Evolutionary conservation across 441 rosid genomes (phyloP).

Genomic region (Syzygium syzygioides): DNA sequence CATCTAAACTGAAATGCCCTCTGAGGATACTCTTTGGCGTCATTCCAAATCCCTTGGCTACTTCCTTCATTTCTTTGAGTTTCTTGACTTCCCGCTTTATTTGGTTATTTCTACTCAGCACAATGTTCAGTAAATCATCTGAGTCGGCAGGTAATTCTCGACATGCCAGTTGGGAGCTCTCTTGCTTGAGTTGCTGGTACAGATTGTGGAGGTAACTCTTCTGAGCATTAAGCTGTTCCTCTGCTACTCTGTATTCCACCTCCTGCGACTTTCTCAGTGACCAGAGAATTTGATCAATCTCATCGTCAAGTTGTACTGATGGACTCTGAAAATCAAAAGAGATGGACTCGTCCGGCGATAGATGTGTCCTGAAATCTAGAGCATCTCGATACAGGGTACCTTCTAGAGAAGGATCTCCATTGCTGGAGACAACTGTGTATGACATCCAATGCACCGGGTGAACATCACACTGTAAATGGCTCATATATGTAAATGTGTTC

Average conservation of each 20-base stretch:
- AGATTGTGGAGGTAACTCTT: constrained; percentile 48
- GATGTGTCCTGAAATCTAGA: constrained; percentile 13
- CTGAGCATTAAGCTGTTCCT: constrained; percentile 54
- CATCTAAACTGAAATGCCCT: constrained; percentile 43
- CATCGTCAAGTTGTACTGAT: constrained; percentile 49
- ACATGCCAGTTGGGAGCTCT: constrained; percentile 37
- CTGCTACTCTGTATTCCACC: constrained; percentile 57
- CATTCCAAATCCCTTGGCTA: constrained; percentile 74
- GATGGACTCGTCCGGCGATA: constrained; percentile 16
- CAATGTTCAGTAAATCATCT: constrained; percentile 25
- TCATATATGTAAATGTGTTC: not conserved
- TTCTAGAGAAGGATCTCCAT: constrained; percentile 22
- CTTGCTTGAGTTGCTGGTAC: constrained; percentile 58
- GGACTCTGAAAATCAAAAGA: constrained; percentile 39
- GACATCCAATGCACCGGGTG: constrained; percentile 2
- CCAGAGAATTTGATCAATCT: constrained; percentile 49
- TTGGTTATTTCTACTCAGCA: constrained; percentile 46
- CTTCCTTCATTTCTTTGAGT: constrained; percentile 67
- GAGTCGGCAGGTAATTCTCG: constrained; percentile 12
- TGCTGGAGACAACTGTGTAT: constrained; percentile 24
- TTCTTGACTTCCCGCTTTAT: constrained; percentile 46
- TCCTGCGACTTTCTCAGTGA: constrained; percentile 52
- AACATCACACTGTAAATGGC: not conserved
- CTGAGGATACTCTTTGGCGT: constrained; percentile 41
- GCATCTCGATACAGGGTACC: constrained; percentile 13